Evolutionary conservation across 495 filamentous ascomycete genomes (phyloP), one percentile per base, ranked within the genome.

Genomic region (Podospora sp.): DNA sequence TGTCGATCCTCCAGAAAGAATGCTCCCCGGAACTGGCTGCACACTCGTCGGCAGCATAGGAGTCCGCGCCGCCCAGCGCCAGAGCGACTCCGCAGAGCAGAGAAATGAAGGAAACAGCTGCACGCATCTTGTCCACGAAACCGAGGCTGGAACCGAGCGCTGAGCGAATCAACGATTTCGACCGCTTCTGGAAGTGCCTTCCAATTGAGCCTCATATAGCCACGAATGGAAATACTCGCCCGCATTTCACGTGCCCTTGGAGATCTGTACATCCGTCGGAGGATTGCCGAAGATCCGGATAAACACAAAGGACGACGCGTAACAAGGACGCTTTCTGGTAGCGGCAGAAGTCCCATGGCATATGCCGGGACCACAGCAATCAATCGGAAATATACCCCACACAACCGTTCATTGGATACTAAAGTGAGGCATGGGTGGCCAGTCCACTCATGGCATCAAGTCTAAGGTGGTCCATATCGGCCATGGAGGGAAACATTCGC

Each of bases 321-420:
- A 58, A 64, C 20, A 21, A 24, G 59, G 18, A 62, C n/a, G 21
- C 1, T 22, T 9, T 59, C n/a, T 22, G 56, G 52, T 2, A 26
- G 52, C 52, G 59, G 58, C 63, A n/a, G 52, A 62, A 24, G 50
- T 27, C 50, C 24, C 60, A 18, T 12, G 5, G 61, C 63, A 65
- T 65, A 58, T 69, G 64, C 63, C 62, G 66, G 65, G 52, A 46
- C 64, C 51, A 65, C 60, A 64, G 6, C 62, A 70, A 70, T 70
- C 72, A 57, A 46, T 51, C 55, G 61, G 52, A 29, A 66, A 72
- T 71, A 77, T 75, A 76, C 72, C 68, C 63, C 46, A 50, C 53
- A 70, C 33, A 67, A n/a, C 52, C 69, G 51, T 64, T 36, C 60
- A 76, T 77, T 76, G 77, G 75, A 65, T 65, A 66, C 59, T 67